Conservation (phyloP, 148 eudicot genomes). For the Vaccinium darrowii region DNA sequence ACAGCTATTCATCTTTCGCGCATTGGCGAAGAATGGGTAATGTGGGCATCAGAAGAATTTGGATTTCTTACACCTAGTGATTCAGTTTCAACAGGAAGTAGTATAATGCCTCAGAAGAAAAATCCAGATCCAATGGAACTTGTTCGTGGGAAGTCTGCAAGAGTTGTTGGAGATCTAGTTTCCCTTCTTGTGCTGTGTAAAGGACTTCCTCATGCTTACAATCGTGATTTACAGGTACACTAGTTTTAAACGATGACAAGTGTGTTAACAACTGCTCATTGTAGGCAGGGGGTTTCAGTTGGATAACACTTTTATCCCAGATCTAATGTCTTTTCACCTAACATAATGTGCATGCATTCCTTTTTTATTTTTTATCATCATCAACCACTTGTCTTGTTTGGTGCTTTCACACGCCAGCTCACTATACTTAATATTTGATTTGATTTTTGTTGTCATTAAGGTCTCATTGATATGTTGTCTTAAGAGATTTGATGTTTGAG, state of each 20-base stretch:
- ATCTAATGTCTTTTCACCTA: not conserved
- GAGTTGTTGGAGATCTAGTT: conserved; percentile 83
- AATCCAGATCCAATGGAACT: conserved; percentile 99
- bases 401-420: not conserved
- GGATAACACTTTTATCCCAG: not conserved
- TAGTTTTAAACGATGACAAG: no score
- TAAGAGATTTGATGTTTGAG: not conserved
- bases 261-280: not conserved
- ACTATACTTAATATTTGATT: conserved; percentile 1
- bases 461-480: not conserved
- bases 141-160: conserved; percentile 96
- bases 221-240: conserved; percentile 92
- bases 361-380: not conserved
- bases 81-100: conserved; percentile 96
- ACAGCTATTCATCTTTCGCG: conserved; percentile 92
- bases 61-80: conserved; percentile 92
- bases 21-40: conserved; percentile 98
- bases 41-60: conserved; percentile 98
- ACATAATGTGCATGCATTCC: not conserved
- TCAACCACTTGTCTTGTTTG: not conserved
- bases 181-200: conserved; percentile 95
- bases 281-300: not conserved
- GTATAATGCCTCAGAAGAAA: conserved; percentile 99
- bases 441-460: not conserved
- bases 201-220: conserved; percentile 96